phyloP scores from a whole-genome alignment of 208 protist genomes.

The Novymonas esmeraldas region DNA sequence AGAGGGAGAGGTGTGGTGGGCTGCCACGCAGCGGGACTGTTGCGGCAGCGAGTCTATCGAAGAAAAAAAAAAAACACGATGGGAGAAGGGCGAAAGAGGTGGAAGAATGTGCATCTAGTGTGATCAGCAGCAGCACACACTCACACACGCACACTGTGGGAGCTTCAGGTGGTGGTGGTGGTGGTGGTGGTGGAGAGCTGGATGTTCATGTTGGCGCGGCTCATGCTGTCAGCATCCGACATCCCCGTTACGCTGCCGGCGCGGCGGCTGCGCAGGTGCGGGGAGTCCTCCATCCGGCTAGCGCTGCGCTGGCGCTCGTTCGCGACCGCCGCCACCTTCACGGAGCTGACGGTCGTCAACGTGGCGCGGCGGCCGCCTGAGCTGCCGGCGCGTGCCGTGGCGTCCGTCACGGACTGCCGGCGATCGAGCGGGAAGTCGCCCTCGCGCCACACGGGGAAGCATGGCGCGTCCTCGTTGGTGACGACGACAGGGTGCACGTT shows the following conservation, averaged over 20 bases:
- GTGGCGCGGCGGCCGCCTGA: constrained; percentile 16
- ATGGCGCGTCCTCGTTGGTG: constrained; percentile 21
- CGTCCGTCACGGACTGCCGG: constrained; percentile 15
- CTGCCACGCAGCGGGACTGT: too few species aligned
- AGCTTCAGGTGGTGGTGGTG: neutral
- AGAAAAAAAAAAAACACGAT: too few species aligned
- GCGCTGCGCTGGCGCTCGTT: constrained; percentile 25
- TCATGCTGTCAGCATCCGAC: constrained; percentile 17
- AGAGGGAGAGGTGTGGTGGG: neutral
- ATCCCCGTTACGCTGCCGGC: constrained; percentile 4
- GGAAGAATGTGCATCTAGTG: too few species aligned
- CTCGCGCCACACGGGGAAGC: constrained; percentile 75
- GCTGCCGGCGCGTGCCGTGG: constrained; percentile 7
- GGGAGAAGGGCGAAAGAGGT: too few species aligned
- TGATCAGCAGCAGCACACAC: too few species aligned
- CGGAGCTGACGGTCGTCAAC: constrained; percentile 7
- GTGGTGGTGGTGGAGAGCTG: constrained; percentile 2
- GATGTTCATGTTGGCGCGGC: constrained; percentile 10
- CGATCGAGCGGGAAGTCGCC: constrained; percentile 59
- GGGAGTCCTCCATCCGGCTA: constrained; percentile 15
- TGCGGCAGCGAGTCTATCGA: too few species aligned
- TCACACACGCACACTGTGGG: neutral
- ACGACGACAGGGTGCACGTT: constrained; percentile 71
- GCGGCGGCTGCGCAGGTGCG: constrained; percentile 10
- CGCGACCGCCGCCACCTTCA: constrained; percentile 11